Evolutionary conservation across 176 grass and related monocot genomes (phyloP), one percentile per base, ranked within the genome.

Genomic region (Raddia distichophylla): DNA sequence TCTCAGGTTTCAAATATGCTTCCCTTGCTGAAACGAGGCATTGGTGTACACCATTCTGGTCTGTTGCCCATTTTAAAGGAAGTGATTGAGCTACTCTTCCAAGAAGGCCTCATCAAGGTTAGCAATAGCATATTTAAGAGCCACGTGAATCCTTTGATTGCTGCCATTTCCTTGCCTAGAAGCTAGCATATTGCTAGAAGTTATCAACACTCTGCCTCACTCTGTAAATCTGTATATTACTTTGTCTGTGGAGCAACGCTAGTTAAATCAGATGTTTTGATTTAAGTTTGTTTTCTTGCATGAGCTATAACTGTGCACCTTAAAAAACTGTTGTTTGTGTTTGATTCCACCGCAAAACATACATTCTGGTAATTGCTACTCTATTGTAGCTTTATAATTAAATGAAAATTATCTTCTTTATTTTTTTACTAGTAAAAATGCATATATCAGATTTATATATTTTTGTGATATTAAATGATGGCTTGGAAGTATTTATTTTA

Each of bases 1-100:
- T 67, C 2, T 44, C 87, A 94, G 92, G 95, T 98, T 64, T 87
- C 88, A 32, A 98, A 98, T 78, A 98, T 98, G 84, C 86, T 98
- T 15, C 95, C 92, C 5, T 89, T 98, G 45, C 62, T 98, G 80
- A 98, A 98, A 70, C 88, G 95, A 0, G 95, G 95, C 73, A 98
- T 98, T 83, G 95, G 95, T 5, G 90, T 98, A 0, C 95, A 98
- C 78, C 95, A 98, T 91, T 94, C 92, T 87, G 95, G 95, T 73
- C 75, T 98, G 55, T 86, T 98, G 56, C 95, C 95, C 22, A 98
- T 98, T 73, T 74, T 98, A 33, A 98, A 98, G 83, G 95, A 98
- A 98, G 95, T 98, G 34, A 94, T 98, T 82, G 95, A 98, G 87
- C 93, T 98, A 87, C 89, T 98, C 53, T 98, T 98, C 75, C 95